Base-by-base conservation (phyloP, 768 basidiomycete genomes). In the Tricholoma flavovirens region DNA sequence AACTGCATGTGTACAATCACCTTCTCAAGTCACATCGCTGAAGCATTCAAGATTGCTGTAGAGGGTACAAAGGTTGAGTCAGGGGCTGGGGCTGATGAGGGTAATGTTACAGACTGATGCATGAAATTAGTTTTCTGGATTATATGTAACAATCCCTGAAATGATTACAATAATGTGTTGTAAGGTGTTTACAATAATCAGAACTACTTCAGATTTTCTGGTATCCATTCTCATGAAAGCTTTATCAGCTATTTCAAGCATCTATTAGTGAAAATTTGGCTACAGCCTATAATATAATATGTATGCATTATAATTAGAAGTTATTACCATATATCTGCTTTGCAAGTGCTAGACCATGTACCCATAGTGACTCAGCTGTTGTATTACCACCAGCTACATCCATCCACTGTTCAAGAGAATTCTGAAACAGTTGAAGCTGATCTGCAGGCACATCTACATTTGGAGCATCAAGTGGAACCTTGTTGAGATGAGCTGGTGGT, bases 71-170 rank as follows among this genome's bases (percentile, higher is more conserved):
- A 30, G 21, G 15, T 54, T 33, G 29, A 43, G 17, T n/a, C 53
- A 15, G 53, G 53, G 12, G 22, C 40, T 30, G 53, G 53, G 15
- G 45, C 53, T 43, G 53, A 26, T 6, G 38, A 54, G 22, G 53
- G 43, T 40, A 45, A 54, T 40, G 14, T 19, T 53, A 49, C 10
- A 29, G 17, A 26, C 17, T 19, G 24, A 51, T 14, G 8, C 33
- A 14, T 35, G 33, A 14, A 11, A 35, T 35, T 35, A 29, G n/a
- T n/a, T n/a, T n/a, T n/a, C n/a, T n/a, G n/a, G n/a, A n/a, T n/a
- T n/a, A n/a, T n/a, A n/a, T n/a, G n/a, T n/a, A n/a, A n/a, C n/a
- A n/a, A n/a, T n/a, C n/a, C n/a, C n/a, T n/a, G n/a, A n/a, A n/a
- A n/a, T n/a, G n/a, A n/a, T n/a, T n/a, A n/a, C n/a, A n/a, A n/a